A percentile compares a stretch with the other conserved stretches of the same genome.
These are phyloP conservation scores for Aspergillus indologenus DNA, from an alignment of 495 filamentous ascomycete genomes.

Conservation along the genomic window DNA sequence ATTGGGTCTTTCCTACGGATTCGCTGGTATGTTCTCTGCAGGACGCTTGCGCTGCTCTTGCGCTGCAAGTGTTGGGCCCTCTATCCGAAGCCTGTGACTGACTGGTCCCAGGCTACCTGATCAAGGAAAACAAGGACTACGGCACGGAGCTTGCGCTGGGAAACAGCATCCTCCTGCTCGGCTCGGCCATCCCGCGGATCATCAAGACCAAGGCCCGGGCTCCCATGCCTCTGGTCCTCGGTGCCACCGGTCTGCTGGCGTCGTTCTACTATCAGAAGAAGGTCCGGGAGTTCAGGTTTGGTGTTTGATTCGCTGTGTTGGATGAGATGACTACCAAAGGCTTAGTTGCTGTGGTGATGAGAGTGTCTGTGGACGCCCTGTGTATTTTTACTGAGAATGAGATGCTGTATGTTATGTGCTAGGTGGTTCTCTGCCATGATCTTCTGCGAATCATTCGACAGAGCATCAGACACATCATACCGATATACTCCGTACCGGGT, in stretches of 20 bases:
- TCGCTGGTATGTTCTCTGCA: conserved; percentile 10
- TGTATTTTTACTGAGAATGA: neutral
- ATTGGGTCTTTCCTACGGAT: conserved; percentile 18
- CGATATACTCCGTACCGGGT: too few relatives aligned
- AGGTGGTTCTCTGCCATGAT: too few relatives aligned
- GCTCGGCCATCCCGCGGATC: conserved; percentile 18
- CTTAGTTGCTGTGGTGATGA: neutral
- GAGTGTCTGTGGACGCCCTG: neutral
- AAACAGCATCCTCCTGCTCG: conserved; percentile 18
- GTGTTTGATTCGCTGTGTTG: conserved; percentile 6
- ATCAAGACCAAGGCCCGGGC: conserved; percentile 15
- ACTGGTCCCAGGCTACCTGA: conserved; percentile 15
- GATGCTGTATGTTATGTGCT: too few relatives aligned
- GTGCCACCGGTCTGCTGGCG: conserved; percentile 17
- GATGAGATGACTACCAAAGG: too few relatives aligned
- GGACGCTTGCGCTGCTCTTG: too few relatives aligned
- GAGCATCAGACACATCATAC: too few relatives aligned
- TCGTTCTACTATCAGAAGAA: conserved; percentile 22
- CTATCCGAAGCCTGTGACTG: too few relatives aligned
- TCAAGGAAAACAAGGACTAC: conserved; percentile 24
- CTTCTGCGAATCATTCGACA: too few relatives aligned
- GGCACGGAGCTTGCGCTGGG: conserved; percentile 22
- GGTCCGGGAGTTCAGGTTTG: conserved; percentile 18
- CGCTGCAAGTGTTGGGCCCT: too few relatives aligned
- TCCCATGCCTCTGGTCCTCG: conserved; percentile 15